Conservation (phyloP, 495 filamentous ascomycete genomes). For the Podospora pseudoanserina region DNA sequence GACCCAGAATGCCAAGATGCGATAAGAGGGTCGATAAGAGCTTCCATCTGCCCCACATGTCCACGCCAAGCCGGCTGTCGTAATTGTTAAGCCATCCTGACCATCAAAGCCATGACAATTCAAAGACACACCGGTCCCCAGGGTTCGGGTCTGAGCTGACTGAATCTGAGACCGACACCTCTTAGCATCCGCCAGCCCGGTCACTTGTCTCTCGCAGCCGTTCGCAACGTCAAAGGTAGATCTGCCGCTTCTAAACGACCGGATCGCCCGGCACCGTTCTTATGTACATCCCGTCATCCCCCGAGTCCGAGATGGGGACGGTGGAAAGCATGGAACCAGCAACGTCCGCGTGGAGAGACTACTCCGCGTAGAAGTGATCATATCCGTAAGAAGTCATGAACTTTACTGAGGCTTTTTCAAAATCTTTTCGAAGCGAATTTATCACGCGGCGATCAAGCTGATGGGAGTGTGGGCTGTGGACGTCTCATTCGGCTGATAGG, state of each 20-base stretch:
- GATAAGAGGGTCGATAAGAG: slow-evolving; percentile 10
- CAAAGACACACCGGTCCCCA: not conserved
- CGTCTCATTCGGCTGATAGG: slow-evolving; percentile 7
- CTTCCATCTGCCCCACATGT: not conserved
- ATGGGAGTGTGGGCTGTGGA: not conserved
- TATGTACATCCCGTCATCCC: too few relatives aligned
- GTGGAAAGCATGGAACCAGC: too few relatives aligned
- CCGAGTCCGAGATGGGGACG: too few relatives aligned
- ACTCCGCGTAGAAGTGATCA: too few relatives aligned
- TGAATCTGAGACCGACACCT: not conserved
- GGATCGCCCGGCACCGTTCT: too few relatives aligned
- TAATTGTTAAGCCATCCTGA: slow-evolving; percentile 2
- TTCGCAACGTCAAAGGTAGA: too few relatives aligned
- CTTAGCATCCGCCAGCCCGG: too few relatives aligned
- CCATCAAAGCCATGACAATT: not conserved
- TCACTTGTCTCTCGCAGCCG: too few relatives aligned
- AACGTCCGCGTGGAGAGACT: too few relatives aligned
- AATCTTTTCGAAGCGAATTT: not conserved
- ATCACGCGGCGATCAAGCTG: slow-evolving; percentile 4
- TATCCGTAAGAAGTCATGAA: too few relatives aligned
- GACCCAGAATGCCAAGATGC: slow-evolving; percentile 5
- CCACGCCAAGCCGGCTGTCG: not conserved
- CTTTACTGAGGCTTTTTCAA: not conserved
- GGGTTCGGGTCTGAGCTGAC: not conserved
- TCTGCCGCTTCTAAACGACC: too few relatives aligned